Base-by-base conservation (phyloP, 2,329 filamentous ascomycete genomes). In the Cladosporium oxysporum region DNA sequence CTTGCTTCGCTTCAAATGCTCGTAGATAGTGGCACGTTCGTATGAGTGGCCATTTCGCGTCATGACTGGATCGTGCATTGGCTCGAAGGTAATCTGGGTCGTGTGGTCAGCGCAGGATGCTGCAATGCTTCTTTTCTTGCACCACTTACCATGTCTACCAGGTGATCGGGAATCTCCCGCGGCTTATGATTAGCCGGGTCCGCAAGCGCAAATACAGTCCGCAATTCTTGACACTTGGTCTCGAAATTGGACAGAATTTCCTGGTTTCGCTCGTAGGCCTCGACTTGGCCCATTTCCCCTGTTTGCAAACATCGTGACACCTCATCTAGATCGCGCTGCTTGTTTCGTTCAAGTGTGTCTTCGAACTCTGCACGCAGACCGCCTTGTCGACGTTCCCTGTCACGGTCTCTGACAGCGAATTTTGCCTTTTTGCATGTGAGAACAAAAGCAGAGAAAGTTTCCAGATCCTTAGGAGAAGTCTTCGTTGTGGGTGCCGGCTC, bases 41-140 rank as follows among this genome's bases (percentile, higher is more conserved):
- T 97, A 99, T 1, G 91, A 95, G 69, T 93, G 91, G 14, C 95
- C 95, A 1, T 90, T 93, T 73, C 91, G 93, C 1, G 91, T 94
- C 2, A 83, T 79, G 0, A 84, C 89, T 82, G 78, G 71, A 67
- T 71, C 70, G 49, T 74, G 72, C 71, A 76, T 76, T 7, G 74
- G 75, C 64, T 75, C 75, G 49, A 76, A 77, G 6, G 73, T 76
- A 26, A 77, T 75, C 63, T 65, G 21, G 7, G 18, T 31, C 33
- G 21, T 14, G 11, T 31, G 4, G 11, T 29, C 67, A 55, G 52
- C 41, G n/a, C 52, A 21, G 3, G 18, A 55, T 3, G 11, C 11
- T 3, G 52, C 41, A 47, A 11, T 21, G n/a, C 8, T 21, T 11
- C n/a, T 2, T 23, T 3, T 12, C 41, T 47, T 5, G 16, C 10